Base-by-base conservation (phyloP, 352 stramenopile genomes). In the Ophiocytium majus region DNA sequence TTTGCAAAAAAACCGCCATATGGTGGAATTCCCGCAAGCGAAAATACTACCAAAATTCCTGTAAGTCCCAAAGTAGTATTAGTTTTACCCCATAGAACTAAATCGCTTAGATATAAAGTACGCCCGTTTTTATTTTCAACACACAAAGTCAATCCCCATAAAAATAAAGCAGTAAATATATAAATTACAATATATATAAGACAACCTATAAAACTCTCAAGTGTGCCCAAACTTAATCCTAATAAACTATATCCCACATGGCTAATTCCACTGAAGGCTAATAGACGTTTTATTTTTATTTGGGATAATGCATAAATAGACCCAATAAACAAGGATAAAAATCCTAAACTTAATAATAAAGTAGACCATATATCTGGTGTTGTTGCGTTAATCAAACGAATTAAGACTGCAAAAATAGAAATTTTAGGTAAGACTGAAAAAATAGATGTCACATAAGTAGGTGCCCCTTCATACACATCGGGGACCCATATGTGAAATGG, bases 321-420 rank as follows among this genome's bases (percentile, higher is more conserved):
- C 5, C 66, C 66, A 78, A 78, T 14, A 78, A 78, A 78, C 14
- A 78, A 43, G 5, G 66, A 78, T 78, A 78, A 78, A 78, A 78
- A 78, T n/a, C n/a, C n/a, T n/a, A n/a, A n/a, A n/a, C n/a, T n/a
- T n/a, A n/a, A n/a, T n/a, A n/a, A n/a, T n/a, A n/a, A n/a, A n/a
- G n/a, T n/a, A n/a, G n/a, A n/a, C n/a, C n/a, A n/a, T n/a, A n/a
- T n/a, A n/a, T n/a, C n/a, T n/a, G n/a, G n/a, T n/a, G n/a, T n/a
- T n/a, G n/a, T n/a, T n/a, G n/a, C n/a, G n/a, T n/a, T n/a, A n/a
- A n/a, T n/a, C n/a, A n/a, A n/a, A n/a, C n/a, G n/a, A n/a, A n/a
- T n/a, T n/a, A n/a, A n/a, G n/a, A n/a, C n/a, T n/a, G n/a, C n/a
- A n/a, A n/a, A n/a, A n/a, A n/a, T n/a, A n/a, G n/a, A n/a, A n/a